Percentiles rank a stretch among this genome's conserved stretches.
Conservation (phyloP, 176 grass and related monocot species). For the Melocanna baccifera region DNA sequence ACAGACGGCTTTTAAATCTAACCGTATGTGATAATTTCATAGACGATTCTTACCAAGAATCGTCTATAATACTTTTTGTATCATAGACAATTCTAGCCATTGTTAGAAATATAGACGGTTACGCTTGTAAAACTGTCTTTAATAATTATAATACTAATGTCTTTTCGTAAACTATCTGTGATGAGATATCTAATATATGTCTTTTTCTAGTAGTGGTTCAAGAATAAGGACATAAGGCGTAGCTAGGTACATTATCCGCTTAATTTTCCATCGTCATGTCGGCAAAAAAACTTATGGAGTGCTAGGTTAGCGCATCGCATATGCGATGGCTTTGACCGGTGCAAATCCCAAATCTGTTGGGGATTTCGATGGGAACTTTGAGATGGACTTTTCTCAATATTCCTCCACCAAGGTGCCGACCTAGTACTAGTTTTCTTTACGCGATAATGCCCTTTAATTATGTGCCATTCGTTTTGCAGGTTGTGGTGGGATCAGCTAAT, state of each 20-base stretch:
- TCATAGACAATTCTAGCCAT: no score
- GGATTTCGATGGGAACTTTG: background rate
- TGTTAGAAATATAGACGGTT: no score
- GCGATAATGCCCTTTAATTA: background rate
- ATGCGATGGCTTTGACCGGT: background rate
- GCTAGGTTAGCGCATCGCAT: background rate
- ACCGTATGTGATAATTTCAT: no score
- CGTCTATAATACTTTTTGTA: no score
- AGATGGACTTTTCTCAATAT: background rate
- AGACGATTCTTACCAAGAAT: no score
- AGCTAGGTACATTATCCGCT: background rate
- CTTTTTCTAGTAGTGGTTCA: no score
- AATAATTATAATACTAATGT: no score
- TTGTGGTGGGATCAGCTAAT: slow-evolving; percentile 58
- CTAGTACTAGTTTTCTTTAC: slow-evolving; percentile 8
- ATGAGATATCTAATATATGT: no score
- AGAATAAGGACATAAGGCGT: background rate
- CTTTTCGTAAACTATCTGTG: no score
- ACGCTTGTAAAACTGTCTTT: no score
- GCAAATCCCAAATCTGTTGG: background rate
- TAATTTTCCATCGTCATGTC: background rate
- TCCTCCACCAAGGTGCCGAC: slow-evolving; percentile 7
- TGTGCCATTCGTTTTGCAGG: slow-evolving; percentile 31
- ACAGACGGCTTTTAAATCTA: no score
- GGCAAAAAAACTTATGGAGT: background rate